Percentiles rank a stretch among this genome's conserved stretches.
Conservation (phyloP, 1,284 basidiomycete genomes). For the Ustilago lituana region DNA sequence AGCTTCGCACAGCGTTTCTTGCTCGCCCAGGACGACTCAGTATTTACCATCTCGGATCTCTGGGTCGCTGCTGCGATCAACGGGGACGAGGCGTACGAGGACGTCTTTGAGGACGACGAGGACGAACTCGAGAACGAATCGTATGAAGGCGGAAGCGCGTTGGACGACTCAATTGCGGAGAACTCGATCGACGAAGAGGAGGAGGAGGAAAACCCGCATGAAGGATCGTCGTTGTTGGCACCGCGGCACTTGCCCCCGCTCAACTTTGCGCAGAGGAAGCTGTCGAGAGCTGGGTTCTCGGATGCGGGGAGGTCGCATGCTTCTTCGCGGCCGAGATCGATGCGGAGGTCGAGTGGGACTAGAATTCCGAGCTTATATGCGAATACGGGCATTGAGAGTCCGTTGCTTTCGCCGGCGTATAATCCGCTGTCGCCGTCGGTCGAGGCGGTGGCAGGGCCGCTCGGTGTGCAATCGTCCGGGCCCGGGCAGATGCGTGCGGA, state of each 20-base stretch:
- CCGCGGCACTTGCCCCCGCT: conserved; percentile 56
- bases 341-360: conserved; percentile 36
- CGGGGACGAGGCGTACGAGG: conserved; percentile 74
- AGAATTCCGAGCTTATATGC: conserved; percentile 57
- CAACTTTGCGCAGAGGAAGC: conserved; percentile 61
- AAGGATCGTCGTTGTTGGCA: conserved; percentile 37
- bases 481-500: conserved; percentile 7
- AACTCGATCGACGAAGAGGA: conserved; percentile 45
- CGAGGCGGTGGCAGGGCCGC: conserved; percentile 2
- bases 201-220: conserved; percentile 30
- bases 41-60: conserved; percentile 86
- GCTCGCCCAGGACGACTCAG: conserved; percentile 83
- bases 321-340: conserved; percentile 26
- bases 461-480: too few relatives aligned
- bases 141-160: conserved; percentile 21
- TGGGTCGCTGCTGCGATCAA: conserved; percentile 94
- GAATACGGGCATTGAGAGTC: conserved; percentile 56
- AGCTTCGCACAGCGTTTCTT: conserved; percentile 77
- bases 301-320: conserved; percentile 38
- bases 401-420: conserved; percentile 24
- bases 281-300: conserved; percentile 27
- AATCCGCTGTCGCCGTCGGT: conserved; percentile 17
- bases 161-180: conserved; percentile 62
- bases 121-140: conserved; percentile 67
- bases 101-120: conserved; percentile 72